Base-by-base conservation (phyloP, 306 rosid genomes). In the Fragaria vesca region DNA sequence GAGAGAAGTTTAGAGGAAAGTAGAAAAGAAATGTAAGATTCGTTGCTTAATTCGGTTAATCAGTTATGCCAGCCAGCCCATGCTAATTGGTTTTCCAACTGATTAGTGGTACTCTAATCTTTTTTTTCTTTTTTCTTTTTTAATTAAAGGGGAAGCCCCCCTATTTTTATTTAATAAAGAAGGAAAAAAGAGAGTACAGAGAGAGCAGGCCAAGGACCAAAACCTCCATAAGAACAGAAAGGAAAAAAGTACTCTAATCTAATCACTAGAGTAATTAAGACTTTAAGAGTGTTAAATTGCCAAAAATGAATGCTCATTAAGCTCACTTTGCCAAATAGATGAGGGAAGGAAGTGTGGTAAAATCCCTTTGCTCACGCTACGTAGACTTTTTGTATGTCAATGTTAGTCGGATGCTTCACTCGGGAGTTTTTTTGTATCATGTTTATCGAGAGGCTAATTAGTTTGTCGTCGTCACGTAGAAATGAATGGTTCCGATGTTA, bases 31-130 rank as follows among this genome's bases (percentile, higher is more conserved):
- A 38, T 42, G 51, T 63, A 82, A 87, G 87, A 92, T 86, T 89
- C 96, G 79, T 90, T 92, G 54, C 97, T 94, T 94, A 84, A 83
- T 88, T 86, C 89, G 71, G 92, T 88, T 88, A 90, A 83, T 86
- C 88, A 8, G 88, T 88, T 86, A 85, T 72, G 83, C 72, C 74
- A 42, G 88, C 62, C 87, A 83, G 73, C 79, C 80, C 46, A 77
- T 80, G 81, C 82, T 76, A 79, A 78, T 75, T 71, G 73, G 78
- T 15, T 73, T 82, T 79, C 8, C 69, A 76, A 42, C 69, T 30
- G 66, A 68, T 34, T 45, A 18, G 47, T 26, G 5, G 10, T 12
- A 36, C 40, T 32, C 24, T 26, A 5, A 42, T 52, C 69, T 28
- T 24, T 24, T 24, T 24, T 24, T 24, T 24, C 26, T 24, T 24